phyloP scores from a whole-genome alignment of 495 filamentous ascomycete genomes.

The Penicillium cinerascens region DNA sequence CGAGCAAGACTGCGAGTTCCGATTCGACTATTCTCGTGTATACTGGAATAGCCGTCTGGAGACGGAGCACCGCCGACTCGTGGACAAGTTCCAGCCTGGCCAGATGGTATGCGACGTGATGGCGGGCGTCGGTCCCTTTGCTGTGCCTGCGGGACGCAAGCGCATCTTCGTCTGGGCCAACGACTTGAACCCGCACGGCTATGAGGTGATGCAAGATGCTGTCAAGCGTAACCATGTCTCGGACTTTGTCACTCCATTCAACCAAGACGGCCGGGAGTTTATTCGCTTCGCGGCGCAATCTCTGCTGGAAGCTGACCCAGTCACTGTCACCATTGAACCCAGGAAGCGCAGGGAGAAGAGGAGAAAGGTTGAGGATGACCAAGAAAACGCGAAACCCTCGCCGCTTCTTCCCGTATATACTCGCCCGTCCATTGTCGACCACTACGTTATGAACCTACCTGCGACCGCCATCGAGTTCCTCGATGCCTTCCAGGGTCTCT shows the following conservation, averaged over 20 bases:
- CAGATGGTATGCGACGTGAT: constrained; percentile 96
- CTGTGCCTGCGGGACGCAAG: constrained; percentile 84
- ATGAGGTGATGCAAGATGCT: constrained; percentile 63
- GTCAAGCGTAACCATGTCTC: constrained; percentile 75
- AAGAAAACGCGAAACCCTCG: constrained; percentile 21
- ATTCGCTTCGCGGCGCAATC: constrained; percentile 63
- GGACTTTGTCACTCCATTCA: constrained; percentile 72
- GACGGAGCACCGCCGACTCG: constrained; percentile 79
- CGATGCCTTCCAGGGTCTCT: constrained; percentile 78
- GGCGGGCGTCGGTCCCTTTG: constrained; percentile 96
- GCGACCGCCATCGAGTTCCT: constrained; percentile 84
- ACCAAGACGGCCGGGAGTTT: constrained; percentile 75
- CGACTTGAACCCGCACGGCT: constrained; percentile 91
- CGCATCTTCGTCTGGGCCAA: constrained; percentile 95
- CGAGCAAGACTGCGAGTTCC: constrained; percentile 49
- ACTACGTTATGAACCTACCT: constrained; percentile 97
- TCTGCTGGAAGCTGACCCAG: constrained; percentile 51
- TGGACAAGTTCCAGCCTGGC: constrained; percentile 71
- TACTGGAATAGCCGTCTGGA: constrained; percentile 96
- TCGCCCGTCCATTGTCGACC: constrained; percentile 66
- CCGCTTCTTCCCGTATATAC: constrained; percentile 46
- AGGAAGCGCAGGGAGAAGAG: constrained; percentile 27
- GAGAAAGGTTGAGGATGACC: constrained; percentile 13
- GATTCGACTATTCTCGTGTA: constrained; percentile 66
- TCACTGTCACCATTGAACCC: constrained; percentile 43